phyloP scores from a whole-genome alignment of 75 land plant species.

The Pinus tabuliformis region DNA sequence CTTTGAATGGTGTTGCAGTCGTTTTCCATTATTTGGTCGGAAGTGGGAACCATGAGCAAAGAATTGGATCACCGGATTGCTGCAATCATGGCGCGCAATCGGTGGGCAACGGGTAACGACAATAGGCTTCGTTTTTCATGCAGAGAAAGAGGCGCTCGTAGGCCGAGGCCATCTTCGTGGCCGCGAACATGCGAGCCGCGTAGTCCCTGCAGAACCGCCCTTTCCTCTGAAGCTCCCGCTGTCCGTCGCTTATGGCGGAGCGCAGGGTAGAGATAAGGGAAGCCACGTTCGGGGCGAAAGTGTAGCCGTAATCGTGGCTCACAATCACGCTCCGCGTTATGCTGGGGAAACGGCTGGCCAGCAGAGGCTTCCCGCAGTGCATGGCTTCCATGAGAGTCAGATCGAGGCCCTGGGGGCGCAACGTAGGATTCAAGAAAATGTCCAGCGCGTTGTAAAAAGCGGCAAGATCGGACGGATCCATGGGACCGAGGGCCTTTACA shows the following conservation, averaged over 20 bases:
- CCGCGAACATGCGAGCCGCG: conserved; percentile 60
- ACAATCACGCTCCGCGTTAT: conserved; percentile 64
- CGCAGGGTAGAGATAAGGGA: conserved; percentile 42
- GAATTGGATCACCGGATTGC: too few relatives aligned
- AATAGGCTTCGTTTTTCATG: conserved; percentile 46
- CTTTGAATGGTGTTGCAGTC: too few relatives aligned
- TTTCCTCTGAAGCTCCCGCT: conserved; percentile 26
- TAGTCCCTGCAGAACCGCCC: conserved; percentile 44
- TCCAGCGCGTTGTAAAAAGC: conserved; percentile 74
- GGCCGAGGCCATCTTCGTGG: conserved; percentile 66
- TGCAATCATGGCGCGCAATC: conserved; percentile 1
- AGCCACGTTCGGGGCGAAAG: conserved; percentile 71
- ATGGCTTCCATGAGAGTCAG: conserved; percentile 82
- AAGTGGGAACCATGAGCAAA: too few relatives aligned
- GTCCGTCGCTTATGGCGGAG: conserved; percentile 39
- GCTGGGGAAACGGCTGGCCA: conserved; percentile 72
- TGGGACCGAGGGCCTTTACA: not conserved
- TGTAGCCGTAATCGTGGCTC: conserved; percentile 55
- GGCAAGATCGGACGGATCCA: conserved; percentile 37
- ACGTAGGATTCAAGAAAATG: conserved; percentile 74
- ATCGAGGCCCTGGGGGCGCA: conserved; percentile 78
- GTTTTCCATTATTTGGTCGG: too few relatives aligned
- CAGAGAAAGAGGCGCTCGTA: conserved; percentile 78
- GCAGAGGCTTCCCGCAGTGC: conserved; percentile 72
- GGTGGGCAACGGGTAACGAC: conserved; percentile 36